Base-by-base conservation (phyloP, 306 rosid genomes). In the Cyclanthera cordifolia region DNA sequence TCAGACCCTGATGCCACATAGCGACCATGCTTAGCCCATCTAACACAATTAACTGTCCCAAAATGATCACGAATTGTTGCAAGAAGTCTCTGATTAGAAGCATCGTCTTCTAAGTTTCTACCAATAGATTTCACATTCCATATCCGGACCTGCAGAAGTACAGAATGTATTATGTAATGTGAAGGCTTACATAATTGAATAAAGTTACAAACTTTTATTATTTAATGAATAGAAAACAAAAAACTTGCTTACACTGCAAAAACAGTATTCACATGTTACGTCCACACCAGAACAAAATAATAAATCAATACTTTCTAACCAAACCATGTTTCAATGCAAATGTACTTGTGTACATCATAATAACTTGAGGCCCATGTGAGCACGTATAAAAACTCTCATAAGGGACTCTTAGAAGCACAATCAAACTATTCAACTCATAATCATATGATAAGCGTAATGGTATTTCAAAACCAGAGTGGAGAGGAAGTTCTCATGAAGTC, bases 11-110 rank as follows among this genome's bases (percentile, higher is more conserved):
- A 90, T 8, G 99, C 99, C 70, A 94, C 80, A 78, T 66, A 90
- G 39, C 86, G 88, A 32, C 99, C 96, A 45, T 94, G 96, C 76
- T 86, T 93, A 12, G 97, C 97, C 99, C 99, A 94, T 84, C 99
- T 81, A 69, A 94, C 99, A 74, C 99, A 93, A 71, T 93, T 93
- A 66, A 93, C 99, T 51, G 99, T 90, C 51, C 99, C 99, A 66
- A 93, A 93, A 77, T 93, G 99, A 85, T 93, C 99, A 27, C 99
- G 87, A 57, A 93, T 84, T 20, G 95, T 93, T 32, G 99, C 99
- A 72, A 93, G 95, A 82, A 93, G 96, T 89, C 96, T 90, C 67
- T 88, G 86, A 12, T 88, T 71, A 34, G 90, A 72, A 43, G 81
- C 95, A 47, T 82, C 87, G 66, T 74, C 78, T 59, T 75, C 85